A percentile compares a stretch with the other conserved stretches of the same genome.
Conservation (phyloP, 805 yeast genomes). For the Vanderwaltozyma verrucispora region DNA sequence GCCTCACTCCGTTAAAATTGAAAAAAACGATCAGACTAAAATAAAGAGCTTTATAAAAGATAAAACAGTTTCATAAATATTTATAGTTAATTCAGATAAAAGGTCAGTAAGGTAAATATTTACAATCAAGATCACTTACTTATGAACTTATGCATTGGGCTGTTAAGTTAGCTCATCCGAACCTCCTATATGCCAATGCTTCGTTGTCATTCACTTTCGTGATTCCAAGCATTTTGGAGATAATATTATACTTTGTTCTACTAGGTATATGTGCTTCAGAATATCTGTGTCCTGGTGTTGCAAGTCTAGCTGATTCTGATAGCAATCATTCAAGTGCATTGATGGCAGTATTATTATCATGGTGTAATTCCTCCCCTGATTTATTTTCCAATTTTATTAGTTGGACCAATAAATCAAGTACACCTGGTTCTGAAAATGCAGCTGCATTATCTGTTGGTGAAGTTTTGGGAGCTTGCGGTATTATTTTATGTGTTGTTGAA, state of each 20-base stretch:
- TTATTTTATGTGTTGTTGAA: constrained; percentile 26
- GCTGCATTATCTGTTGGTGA: constrained; percentile 29
- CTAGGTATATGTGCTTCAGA: constrained; percentile 30
- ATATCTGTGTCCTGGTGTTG: constrained; percentile 28
- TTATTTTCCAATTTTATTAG: constrained; percentile 28
- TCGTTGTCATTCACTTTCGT: constrained; percentile 13
- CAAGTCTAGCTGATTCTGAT: constrained; percentile 20
- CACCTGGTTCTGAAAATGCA: constrained; percentile 8
- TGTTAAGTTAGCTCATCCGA: constrained; percentile 21
- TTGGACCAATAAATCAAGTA: constrained; percentile 18
- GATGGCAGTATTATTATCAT: constrained; percentile 26
- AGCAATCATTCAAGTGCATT: constrained; percentile 12
- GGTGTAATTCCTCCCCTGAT: constrained; percentile 32
- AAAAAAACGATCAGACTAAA: no score
- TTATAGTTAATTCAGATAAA: no score
- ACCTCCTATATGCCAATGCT: constrained; percentile 15
- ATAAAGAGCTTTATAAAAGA: no score
- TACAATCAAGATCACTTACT: background rate
- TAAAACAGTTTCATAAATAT: no score
- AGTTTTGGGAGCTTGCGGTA: constrained; percentile 30
- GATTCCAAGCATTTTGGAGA: constrained; percentile 19
- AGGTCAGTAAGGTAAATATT: no score
- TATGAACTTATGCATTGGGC: constrained; percentile 14
- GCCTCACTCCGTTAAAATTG: no score
- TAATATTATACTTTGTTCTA: constrained; percentile 21